These are phyloP conservation scores for Simmondsia chinensis DNA, from an alignment of 148 eudicot species.

Conservation along the genomic window DNA sequence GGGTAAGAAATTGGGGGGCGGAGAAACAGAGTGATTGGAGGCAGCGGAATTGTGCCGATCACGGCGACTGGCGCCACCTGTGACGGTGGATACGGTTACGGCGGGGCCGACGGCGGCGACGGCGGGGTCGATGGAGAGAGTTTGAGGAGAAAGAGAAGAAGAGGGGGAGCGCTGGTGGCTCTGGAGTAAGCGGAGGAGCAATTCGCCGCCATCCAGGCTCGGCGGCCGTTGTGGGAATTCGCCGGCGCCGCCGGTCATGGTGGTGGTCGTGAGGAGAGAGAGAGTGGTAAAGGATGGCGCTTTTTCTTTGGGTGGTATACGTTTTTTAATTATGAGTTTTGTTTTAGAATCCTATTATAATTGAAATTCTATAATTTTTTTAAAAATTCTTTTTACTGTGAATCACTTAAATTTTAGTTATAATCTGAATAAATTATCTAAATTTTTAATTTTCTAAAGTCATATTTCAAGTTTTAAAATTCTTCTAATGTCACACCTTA, in stretches of 20 bases:
- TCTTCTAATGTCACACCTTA: too few species aligned
- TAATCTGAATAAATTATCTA: too few species aligned
- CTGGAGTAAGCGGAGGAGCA: slow-evolving; percentile 60
- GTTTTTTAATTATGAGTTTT: too few species aligned
- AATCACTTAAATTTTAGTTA: too few species aligned
- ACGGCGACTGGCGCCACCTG: slow-evolving; percentile 18
- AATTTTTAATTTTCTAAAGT: too few species aligned
- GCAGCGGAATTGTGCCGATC: slow-evolving; percentile 7
- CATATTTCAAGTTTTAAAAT: too few species aligned
- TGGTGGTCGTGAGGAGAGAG: neutral
- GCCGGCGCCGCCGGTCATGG: slow-evolving; percentile 40
- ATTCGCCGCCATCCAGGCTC: slow-evolving; percentile 33
- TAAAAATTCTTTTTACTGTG: too few species aligned
- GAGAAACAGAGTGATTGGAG: slow-evolving; percentile 12
- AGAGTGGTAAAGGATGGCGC: too few species aligned
- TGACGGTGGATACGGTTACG: slow-evolving; percentile 10
- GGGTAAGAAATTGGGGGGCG: slow-evolving; percentile 30
- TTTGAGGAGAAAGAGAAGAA: slow-evolving; percentile 7
- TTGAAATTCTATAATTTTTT: too few species aligned
- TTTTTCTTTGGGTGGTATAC: too few species aligned
- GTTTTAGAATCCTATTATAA: too few species aligned
- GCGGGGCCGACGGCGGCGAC: slow-evolving; percentile 72
- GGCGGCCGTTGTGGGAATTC: slow-evolving; percentile 24
- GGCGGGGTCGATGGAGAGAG: slow-evolving; percentile 46
- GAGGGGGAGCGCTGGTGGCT: slow-evolving; percentile 11